Conservation (phyloP, 495 filamentous ascomycete genomes). For the Ramalina intermedia region DNA sequence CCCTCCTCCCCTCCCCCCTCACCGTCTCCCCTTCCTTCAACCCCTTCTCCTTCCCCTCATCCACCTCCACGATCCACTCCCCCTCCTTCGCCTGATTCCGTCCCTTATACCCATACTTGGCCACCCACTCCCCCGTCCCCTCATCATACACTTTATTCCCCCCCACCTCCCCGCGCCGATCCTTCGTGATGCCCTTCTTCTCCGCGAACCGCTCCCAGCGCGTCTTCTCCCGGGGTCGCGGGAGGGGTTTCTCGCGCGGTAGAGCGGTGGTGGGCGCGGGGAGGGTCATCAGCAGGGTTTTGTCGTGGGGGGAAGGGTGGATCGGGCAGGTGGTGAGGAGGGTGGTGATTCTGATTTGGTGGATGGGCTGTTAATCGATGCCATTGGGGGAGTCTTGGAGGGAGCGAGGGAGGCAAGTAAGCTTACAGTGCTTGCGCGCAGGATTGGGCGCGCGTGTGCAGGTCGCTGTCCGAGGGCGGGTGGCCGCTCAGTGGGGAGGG, state of each 20-base stretch:
- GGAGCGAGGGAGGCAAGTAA: no score
- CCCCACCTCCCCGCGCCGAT: conserved; percentile 48
- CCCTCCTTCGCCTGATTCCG: conserved; percentile 64
- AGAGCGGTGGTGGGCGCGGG: conserved; percentile 52
- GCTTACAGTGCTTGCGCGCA: conserved; percentile 58
- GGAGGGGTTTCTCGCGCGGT: conserved; percentile 83
- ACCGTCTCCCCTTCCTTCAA: conserved; percentile 37
- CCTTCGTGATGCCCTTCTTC: conserved; percentile 80
- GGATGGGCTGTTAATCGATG: no score
- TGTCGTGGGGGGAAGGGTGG: conserved; percentile 35
- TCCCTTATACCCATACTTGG: conserved; percentile 90
- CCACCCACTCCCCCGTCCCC: conserved; percentile 71
- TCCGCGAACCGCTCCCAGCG: conserved; percentile 91
- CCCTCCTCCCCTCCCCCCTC: conserved; percentile 45
- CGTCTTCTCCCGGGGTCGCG: conserved; percentile 61
- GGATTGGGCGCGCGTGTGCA: conserved; percentile 62
- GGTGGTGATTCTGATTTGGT: conserved; percentile 45
- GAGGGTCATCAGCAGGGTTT: conserved; percentile 52
- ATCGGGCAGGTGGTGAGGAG: conserved; percentile 78
- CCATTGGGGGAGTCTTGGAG: no score
- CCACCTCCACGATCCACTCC: conserved; percentile 84
- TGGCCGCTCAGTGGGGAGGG: conserved; percentile 56
- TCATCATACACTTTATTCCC: conserved; percentile 74
- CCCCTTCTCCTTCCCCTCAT: conserved; percentile 48
- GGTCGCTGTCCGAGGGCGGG: conserved; percentile 29